Percentiles rank a stretch among this genome's conserved stretches.
phyloP scores from a whole-genome alignment of 2,329 filamentous ascomycete species.

The Chrysosphaeria jannelii region DNA sequence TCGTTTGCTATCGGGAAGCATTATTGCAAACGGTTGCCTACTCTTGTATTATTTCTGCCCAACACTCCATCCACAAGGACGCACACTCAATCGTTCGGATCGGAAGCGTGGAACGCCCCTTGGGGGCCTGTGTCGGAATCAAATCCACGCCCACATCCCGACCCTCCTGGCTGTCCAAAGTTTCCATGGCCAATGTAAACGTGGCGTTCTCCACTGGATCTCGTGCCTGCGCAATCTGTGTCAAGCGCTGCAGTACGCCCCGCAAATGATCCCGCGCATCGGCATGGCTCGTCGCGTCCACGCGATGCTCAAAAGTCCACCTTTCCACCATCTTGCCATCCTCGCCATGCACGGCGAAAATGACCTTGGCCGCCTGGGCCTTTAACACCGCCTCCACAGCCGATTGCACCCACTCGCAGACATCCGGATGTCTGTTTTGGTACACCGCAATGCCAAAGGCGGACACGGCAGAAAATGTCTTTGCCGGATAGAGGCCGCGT shows the following conservation, averaged over 20 bases:
- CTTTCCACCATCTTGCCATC: slow-evolving; percentile 19
- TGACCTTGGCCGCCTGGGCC: slow-evolving; percentile 31
- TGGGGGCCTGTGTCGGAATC: no score
- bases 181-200: slow-evolving; percentile 49
- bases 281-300: slow-evolving; percentile 11
- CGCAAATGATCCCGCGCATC: slow-evolving; percentile 47
- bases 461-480: slow-evolving; percentile 48
- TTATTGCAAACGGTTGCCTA: no score
- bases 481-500: slow-evolving; percentile 44
- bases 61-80: no score
- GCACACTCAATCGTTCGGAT: no score
- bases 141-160: no score
- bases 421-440: slow-evolving; percentile 59
- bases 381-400: slow-evolving; percentile 45
- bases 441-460: slow-evolving; percentile 65
- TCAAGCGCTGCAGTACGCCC: slow-evolving; percentile 31
- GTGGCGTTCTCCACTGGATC: slow-evolving; percentile 33
- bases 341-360: slow-evolving; percentile 2
- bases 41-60: no score
- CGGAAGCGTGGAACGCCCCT: no score
- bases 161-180: no score
- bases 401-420: slow-evolving; percentile 64
- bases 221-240: slow-evolving; percentile 22
- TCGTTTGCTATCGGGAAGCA: no score
- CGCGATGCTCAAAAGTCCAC: slow-evolving; percentile 22